Evolutionary conservation across 2,329 filamentous ascomycete genomes (phyloP), one percentile per base, ranked within the genome.

Genomic region (Sporothrix curviconia): DNA sequence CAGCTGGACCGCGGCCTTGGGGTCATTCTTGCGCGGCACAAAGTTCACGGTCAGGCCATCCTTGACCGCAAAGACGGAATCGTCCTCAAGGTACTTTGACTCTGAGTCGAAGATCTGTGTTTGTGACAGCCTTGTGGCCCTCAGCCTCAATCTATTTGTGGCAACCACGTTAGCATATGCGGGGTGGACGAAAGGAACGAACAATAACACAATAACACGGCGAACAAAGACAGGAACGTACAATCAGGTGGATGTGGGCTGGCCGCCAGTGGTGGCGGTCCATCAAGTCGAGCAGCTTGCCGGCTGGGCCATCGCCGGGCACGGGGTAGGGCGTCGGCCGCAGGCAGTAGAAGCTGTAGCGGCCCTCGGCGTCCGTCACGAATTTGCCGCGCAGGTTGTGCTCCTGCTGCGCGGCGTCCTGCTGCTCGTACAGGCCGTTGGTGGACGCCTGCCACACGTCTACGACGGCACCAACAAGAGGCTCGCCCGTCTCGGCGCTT

Each of bases 61-160:
- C 66, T 74, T 74, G 15, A 75, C 72, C 1, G 71, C 73, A 63
- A 72, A 75, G 0, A 74, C 73, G 0, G 69, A 65, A 60, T 75
- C 73, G 32, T 71, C 68, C n/a, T 63, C 60, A n/a, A 87, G 72
- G 63, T 86, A 84, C 60, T 80, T 74, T 66, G 81, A 78, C 50
- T 76, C 72, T 49, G 76, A 72, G 67, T 87, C 84, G 66, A 87
- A 89, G 53, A 88, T 81, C 65, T 89, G 85, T 0, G 85, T 88
- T n/a, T 0, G 85, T 87, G 49, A 95, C 78, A 0, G 85, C 76
- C 65, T 83, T 86, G 74, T 86, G 84, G 7, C 79, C 80, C 2
- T 79, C 75, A 12, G 77, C 75, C 28, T 77, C 76, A 50, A 75
- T 69, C 71, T 72, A 19, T 25, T 12, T 14, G 28, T 3, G 3